Evolutionary conservation across 495 filamentous ascomycete genomes (phyloP), one percentile per base, ranked within the genome.

Genomic region (Penicillium chermesinum): DNA sequence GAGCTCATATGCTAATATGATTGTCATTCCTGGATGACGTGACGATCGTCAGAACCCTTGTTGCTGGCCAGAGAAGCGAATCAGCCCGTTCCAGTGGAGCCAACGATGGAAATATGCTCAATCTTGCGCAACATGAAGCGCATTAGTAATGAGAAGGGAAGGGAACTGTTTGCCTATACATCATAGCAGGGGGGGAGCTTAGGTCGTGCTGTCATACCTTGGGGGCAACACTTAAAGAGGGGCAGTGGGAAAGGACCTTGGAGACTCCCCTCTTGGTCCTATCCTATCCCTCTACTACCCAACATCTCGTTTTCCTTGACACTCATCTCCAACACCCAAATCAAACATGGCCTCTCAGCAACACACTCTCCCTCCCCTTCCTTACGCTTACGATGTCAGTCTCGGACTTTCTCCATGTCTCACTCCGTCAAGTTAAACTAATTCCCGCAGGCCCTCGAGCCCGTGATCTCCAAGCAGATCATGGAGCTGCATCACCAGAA

Each of bases 391-490:
- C 52, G 59, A 74, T 58, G 70, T 71, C 62, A 55, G 62, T 44
- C 13, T 33, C 2, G 30, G 12, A 10, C n/a, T n/a, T n/a, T 41
- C 6, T n/a, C n/a, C 1, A n/a, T 6, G 3, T 3, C 10, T 35
- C 1, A 18, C n/a, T n/a, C n/a, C n/a, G 21, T 2, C 40, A n/a
- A 17, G 16, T 27, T 15, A 3, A 44, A 59, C 44, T 32, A 4
- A 39, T 16, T 36, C 0, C n/a, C 44, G 39, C 42, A 74, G 71
- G 93, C 89, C 25, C 88, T 98, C 57, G 93, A 98, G 63, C 93
- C 93, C 54, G 63, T 87, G 65, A 95, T 97, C 76, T 93, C 89
- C 22, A 83, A 84, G 67, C 82, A 89, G 72, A 98, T 98, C 70
- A 97, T 98, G 93, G 87, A 95, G 73, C 74, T 86, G n/a, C 82